Base-by-base conservation (phyloP, 2,329 filamentous ascomycete species). In the Paracoccidioides lutzii region DNA sequence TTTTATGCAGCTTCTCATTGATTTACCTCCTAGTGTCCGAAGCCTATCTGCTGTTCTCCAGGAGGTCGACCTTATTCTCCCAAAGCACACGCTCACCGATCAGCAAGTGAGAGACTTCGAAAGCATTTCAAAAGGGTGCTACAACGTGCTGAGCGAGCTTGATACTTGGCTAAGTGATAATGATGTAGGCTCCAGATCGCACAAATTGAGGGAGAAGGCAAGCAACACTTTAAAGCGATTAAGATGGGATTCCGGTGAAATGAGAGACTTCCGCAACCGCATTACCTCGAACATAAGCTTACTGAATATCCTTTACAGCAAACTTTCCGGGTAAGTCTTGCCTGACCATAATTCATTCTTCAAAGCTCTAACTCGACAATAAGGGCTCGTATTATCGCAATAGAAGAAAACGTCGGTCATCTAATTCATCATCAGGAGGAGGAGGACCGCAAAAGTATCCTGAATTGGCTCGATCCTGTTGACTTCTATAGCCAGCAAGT, bases 401-500 rank as follows among this genome's bases (percentile, higher is more conserved):
- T 44, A n/a, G 22, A 44, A 15, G 42, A 44, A 2, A 44, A 44
- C n/a, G 5, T 15, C 42, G 42, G 22, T 22, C 5, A 44, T 44
- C 15, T 44, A 22, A 15, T 44, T 3, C 42, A 1, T 46, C 10
- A 33, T n/a, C 30, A 46, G n/a, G 28, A 46, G 33, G 28, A 46
- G 28, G 28, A 46, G 12, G 44, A 46, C 10, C 8, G 7, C 7
- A 22, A 33, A 12, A 46, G 28, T 30, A 33, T 46, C 32, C 14
- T 30, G 30, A 30, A 71, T 5, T 77, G 74, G 75, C 61, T 78
- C 10, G 68, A 71, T 0, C 60, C 63, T 2, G 54, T 64, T 3
- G 63, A 75, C 38, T 74, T 72, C 57, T 51, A 53, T 3, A 12
- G 63, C n/a, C 69, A 76, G 44, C 75, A 78, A 35, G 65, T 52